Evolutionary conservation across 2,329 filamentous ascomycete genomes (phyloP).

Genomic region (Colletotrichum trifolii): DNA sequence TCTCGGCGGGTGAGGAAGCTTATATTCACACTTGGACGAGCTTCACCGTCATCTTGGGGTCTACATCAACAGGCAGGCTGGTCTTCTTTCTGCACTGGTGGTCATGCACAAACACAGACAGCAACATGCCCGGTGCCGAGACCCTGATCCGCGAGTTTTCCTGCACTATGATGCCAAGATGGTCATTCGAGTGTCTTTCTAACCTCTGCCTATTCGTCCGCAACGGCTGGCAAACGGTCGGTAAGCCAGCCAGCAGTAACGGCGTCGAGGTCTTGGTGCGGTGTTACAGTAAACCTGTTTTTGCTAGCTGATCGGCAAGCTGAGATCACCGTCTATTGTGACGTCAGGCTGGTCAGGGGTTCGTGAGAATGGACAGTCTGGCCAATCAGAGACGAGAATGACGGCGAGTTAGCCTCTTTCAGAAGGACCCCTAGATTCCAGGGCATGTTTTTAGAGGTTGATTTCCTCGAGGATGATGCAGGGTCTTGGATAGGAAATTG

Average conservation of each 20-base stretch:
- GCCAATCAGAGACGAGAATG: constrained; percentile 17
- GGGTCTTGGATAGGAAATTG: constrained; percentile 25
- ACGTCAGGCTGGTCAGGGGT: constrained; percentile 26
- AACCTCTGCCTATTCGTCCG: not conserved
- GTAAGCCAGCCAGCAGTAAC: not conserved
- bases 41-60: constrained; percentile 3
- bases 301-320: constrained; percentile 21
- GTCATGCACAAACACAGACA: too few species aligned
- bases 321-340: constrained; percentile 27
- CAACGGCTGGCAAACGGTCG: not conserved
- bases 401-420: constrained; percentile 10
- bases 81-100: too few species aligned
- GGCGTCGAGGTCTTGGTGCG: constrained; percentile 11
- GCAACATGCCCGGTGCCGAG: constrained; percentile 16
- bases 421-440: constrained; percentile 36
- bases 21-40: constrained; percentile 16
- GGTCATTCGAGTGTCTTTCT: constrained; percentile 3
- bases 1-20: constrained; percentile 26
- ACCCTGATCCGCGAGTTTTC: constrained; percentile 10
- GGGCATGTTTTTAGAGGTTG: not conserved
- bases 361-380: not conserved
- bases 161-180: constrained; percentile 37
- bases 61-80: not conserved
- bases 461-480: constrained; percentile 11
- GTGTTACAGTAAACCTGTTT: constrained; percentile 34